Base-by-base conservation (phyloP, 2,329 filamentous ascomycete species). In the Pseudogymnoascus sp. region DNA sequence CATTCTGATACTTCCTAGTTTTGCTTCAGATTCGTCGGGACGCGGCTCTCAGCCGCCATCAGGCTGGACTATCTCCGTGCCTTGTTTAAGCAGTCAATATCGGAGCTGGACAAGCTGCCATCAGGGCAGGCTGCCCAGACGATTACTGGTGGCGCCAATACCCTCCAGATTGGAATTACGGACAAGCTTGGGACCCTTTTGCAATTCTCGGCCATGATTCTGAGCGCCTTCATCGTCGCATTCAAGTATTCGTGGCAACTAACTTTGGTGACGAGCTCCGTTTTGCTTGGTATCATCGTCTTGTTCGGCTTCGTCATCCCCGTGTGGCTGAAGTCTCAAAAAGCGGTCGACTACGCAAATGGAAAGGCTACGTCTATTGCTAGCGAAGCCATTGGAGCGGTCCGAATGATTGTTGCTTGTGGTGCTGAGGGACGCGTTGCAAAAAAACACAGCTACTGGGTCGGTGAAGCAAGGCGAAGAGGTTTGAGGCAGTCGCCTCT, bases 41-140 rank as follows among this genome's bases (percentile, higher is more conserved):
- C 87, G 64, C 80, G 84, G 31, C 78, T 87, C 67, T 87, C 84
- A 4, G 82, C 84, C 1, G 82, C 79, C 15, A 79, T 87, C 60
- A 80, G 89, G 28, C 79, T 87, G 33, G 80, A 85, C 67, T 91
- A 89, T 68, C 78, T 92, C 15, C 78, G 81, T 57, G 78, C 80
- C 40, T 79, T 90, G 4, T 85, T 92, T 60, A 76, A 78, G 2
- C 86, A 90, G 72, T 84, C 85, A 60, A 82, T 90, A 53, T 83
- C 87, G 65, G 84, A 87, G 36, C 83, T 90, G 50, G 87, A 90
- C 73, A 83, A 83, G 15, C 83, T 87, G 78, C 81, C 83, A 0
- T 76, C 83, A 0, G 86, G 86, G 1, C 77, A 81, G 10, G 82
- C 83, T 0, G 84, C 84, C 0, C 78, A 78, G 19, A 85, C 84